phyloP scores from a whole-genome alignment of 2,329 filamentous ascomycete species.

The Stachybotrys chlorohalonatus region DNA sequence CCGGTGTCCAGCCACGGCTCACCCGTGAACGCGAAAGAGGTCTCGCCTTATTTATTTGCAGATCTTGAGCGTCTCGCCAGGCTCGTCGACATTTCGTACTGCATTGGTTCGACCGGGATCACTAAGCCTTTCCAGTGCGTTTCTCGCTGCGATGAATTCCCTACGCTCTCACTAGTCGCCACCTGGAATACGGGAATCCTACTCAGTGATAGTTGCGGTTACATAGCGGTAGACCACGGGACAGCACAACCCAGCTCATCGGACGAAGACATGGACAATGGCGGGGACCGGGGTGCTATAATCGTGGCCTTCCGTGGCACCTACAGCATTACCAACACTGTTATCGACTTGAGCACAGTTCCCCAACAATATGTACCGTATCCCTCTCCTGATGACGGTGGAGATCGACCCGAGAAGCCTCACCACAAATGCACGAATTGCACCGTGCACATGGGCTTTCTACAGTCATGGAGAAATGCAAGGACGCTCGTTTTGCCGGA shows the following conservation, averaged over 20 bases:
- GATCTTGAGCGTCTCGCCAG: slow-evolving; percentile 83
- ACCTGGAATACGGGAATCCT: slow-evolving; percentile 88
- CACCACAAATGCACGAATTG: slow-evolving; percentile 67
- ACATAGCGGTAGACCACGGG: slow-evolving; percentile 75
- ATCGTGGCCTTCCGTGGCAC: slow-evolving; percentile 89
- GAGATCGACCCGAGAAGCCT: slow-evolving; percentile 22
- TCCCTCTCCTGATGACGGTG: slow-evolving; percentile 44
- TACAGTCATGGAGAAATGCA: slow-evolving; percentile 73
- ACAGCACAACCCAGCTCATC: slow-evolving; percentile 4
- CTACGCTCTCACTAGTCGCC: slow-evolving; percentile 65
- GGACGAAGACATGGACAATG: slow-evolving; percentile 4
- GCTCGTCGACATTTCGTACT: slow-evolving; percentile 90
- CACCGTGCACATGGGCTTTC: slow-evolving; percentile 86
- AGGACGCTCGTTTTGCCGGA: slow-evolving; percentile 59
- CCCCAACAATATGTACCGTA: slow-evolving; percentile 91
- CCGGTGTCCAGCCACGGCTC: background rate
- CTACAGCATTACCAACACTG: slow-evolving; percentile 85
- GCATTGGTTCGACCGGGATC: slow-evolving; percentile 78
- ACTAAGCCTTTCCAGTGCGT: slow-evolving; percentile 75
- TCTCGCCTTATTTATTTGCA: slow-evolving; percentile 61
- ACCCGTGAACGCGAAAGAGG: slow-evolving; percentile 1
- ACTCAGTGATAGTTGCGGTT: slow-evolving; percentile 86
- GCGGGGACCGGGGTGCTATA: slow-evolving; percentile 36
- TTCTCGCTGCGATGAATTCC: slow-evolving; percentile 78
- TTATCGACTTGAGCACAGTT: slow-evolving; percentile 80